Evolutionary conservation across 2,329 filamentous ascomycete species (phyloP).

Genomic region (Verticillium longisporum): DNA sequence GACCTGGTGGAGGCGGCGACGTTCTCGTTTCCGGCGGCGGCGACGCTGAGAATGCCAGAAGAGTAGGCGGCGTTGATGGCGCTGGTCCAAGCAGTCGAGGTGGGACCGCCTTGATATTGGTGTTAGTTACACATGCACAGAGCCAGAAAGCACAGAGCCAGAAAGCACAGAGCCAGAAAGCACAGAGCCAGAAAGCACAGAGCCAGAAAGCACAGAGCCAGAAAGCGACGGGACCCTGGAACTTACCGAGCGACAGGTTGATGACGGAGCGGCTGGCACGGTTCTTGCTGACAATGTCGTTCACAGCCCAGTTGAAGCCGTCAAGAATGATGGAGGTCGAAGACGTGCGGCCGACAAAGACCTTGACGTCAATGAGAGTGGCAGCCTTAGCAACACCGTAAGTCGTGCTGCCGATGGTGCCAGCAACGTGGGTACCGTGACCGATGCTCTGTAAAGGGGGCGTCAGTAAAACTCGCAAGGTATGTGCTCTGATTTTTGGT

Average conservation of each 20-base stretch:
- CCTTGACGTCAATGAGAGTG: constrained; percentile 36
- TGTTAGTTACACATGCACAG: too few relatives aligned
- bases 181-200: too few relatives aligned
- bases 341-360: constrained; percentile 25
- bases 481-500: neutral
- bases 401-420: constrained; percentile 26
- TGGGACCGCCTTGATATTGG: constrained; percentile 27
- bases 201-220: too few relatives aligned
- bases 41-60: constrained; percentile 41
- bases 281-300: constrained; percentile 21
- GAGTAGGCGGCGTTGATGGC: constrained; percentile 38
- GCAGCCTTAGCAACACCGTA: constrained; percentile 36
- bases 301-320: constrained; percentile 26
- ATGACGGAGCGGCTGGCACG: constrained; percentile 27
- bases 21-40: constrained; percentile 47
- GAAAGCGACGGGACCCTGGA: too few relatives aligned
- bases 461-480: too few relatives aligned
- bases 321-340: constrained; percentile 23
- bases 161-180: too few relatives aligned
- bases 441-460: constrained; percentile 23
- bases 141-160: too few relatives aligned
- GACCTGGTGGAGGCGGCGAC: constrained; percentile 28
- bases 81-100: constrained; percentile 39
- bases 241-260: constrained; percentile 32
- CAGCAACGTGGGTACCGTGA: constrained; percentile 34